These are phyloP conservation scores for Sorghum bicolor DNA, from an alignment of 176 grass and related monocot species.

Conservation along the genomic window Sorghum_bicolor_NCBIv3 NC_012872.2:70636501-70637000, in stretches of 20 bases:
- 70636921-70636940: constrained; percentile 53
- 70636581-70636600: neutral
- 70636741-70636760: neutral
- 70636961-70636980: constrained; percentile 80
- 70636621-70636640: neutral
- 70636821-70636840: neutral
- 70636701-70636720: too few species aligned
- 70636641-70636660: too few species aligned
- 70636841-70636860: constrained; percentile 5
- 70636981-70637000: constrained; percentile 75
- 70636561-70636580: neutral
- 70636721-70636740: too few species aligned
- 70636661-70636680: neutral
- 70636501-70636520: neutral
- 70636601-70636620: neutral
- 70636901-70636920: neutral
- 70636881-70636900: neutral
- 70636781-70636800: neutral
- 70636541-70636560: neutral
- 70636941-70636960: constrained; percentile 58
- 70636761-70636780: neutral
- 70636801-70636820: neutral
- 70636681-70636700: neutral
- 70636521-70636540: neutral
- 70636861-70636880: neutral